Base-by-base conservation (phyloP, 2,329 filamentous ascomycete species). In the Botryotinia globosa region DNA sequence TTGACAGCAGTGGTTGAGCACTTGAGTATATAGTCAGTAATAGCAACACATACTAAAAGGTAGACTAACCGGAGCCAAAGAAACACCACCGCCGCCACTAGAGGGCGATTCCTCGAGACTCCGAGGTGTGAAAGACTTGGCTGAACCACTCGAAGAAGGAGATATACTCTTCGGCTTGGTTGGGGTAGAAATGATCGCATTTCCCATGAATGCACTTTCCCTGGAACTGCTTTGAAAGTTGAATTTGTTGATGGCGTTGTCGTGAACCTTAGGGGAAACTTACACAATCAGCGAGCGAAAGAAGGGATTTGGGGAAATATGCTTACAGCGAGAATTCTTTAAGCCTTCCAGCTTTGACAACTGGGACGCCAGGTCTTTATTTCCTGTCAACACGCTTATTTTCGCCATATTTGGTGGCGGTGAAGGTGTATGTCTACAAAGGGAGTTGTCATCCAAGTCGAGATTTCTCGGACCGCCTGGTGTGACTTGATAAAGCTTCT, bases 401-500 rank as follows among this genome's bases (percentile, higher is more conserved):
- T 56, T 56, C n/a, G n/a, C n/a, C 16, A 16, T 18, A 16, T 32
- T 29, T 32, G 48, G 18, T 67, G 48, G 29, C 54, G 32, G 16
- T 54, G 45, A 54, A 54, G 45, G 45, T 42, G 34, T 68, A 25
- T 56, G 3, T n/a, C 65, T 68, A 44, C 48, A 56, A 7, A 68
- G 29, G 42, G 65, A 68, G n/a, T 68, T 68, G 10, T 68, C 51
- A 32, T 56, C 51, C 25, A 68, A 25, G n/a, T 68, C 65, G n/a
- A 68, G 65, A 42, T 68, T 68, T 16, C 25, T 68, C 14, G 65
- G 65, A 32, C 65, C 65, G 10, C 65, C 65, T 44, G 65, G 65
- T 32, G n/a, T 39, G 51, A 68, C 45, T n/a, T 68, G 39, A 29
- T 68, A 68, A 2, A 42, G 29, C 34, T 56, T 68, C 51, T 68